Percentiles rank a stretch among this genome's conserved stretches.
phyloP scores from a whole-genome alignment of 2,329 filamentous ascomycete genomes.

The Xenoacremonium recifei region DNA sequence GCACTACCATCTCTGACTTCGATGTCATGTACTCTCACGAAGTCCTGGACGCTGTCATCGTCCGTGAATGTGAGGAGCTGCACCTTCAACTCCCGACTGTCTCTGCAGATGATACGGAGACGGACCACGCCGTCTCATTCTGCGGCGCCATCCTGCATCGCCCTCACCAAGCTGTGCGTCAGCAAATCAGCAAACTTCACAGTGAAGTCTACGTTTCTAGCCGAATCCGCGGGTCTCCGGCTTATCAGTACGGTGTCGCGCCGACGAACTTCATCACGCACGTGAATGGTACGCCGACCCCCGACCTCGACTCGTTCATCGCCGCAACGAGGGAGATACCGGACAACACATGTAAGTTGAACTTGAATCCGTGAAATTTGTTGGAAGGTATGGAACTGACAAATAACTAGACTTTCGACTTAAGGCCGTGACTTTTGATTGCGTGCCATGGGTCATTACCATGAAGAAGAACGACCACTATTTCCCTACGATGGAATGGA shows the following conservation, averaged over 20 bases:
- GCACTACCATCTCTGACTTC: conserved; percentile 88
- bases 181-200: conserved; percentile 95
- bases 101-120: conserved; percentile 86
- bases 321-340: conserved; percentile 81
- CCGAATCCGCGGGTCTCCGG: conserved; percentile 75
- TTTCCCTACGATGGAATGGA: conserved; percentile 69
- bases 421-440: conserved; percentile 97
- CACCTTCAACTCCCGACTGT: conserved; percentile 78
- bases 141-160: conserved; percentile 92
- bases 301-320: conserved; percentile 78
- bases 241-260: conserved; percentile 87
- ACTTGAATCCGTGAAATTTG: not conserved
- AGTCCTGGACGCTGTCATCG: conserved; percentile 76
- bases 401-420: conserved; percentile 78
- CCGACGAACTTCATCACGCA: conserved; percentile 98
- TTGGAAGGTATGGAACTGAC: conserved; percentile 12
- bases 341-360: conserved; percentile 79
- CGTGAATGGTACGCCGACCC: conserved; percentile 85
- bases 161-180: conserved; percentile 92
- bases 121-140: conserved; percentile 87
- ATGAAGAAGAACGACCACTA: conserved; percentile 99
- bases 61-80: conserved; percentile 81
- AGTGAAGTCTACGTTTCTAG: conserved; percentile 96
- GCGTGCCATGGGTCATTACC: conserved; percentile 97
- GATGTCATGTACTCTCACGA: conserved; percentile 96